Evolutionary conservation across 2,329 filamentous ascomycete species (phyloP).

Genomic region (Aspergillus calidoustus): DNA sequence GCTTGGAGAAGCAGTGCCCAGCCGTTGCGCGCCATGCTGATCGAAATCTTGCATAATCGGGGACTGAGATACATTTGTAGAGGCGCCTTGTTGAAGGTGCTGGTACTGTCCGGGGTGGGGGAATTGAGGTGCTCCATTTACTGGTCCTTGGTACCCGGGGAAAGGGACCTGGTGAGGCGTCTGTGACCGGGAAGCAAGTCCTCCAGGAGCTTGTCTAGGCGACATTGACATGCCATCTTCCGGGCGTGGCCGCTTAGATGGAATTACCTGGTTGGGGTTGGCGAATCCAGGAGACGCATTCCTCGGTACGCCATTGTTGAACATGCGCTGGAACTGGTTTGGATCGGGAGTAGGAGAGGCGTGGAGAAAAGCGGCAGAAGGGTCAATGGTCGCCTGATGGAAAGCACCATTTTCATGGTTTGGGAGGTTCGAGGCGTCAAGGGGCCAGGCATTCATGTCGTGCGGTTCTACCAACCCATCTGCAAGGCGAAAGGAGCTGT

Average conservation of each 20-base stretch:
- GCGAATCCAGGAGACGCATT: conserved; percentile 80
- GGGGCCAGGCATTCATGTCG: conserved; percentile 59
- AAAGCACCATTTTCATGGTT: conserved; percentile 56
- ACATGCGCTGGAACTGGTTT: conserved; percentile 66
- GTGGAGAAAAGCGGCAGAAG: conserved; percentile 54
- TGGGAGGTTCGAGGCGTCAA: conserved; percentile 53
- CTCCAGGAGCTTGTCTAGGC: conserved; percentile 74
- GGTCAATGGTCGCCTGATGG: conserved; percentile 51
- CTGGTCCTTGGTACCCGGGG: conserved; percentile 69
- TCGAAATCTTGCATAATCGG: conserved; percentile 81
- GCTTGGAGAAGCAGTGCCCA: conserved; percentile 90
- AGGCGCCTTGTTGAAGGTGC: conserved; percentile 80
- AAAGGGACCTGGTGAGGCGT: conserved; percentile 82
- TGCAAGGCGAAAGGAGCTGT: conserved; percentile 36
- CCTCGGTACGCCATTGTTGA: conserved; percentile 84
- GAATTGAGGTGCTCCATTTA: conserved; percentile 65
- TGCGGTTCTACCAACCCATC: conserved; percentile 53
- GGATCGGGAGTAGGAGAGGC: conserved; percentile 53
- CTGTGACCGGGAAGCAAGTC: conserved; percentile 83
- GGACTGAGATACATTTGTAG: conserved; percentile 84
- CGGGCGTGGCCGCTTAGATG: conserved; percentile 83
- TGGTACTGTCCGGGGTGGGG: conserved; percentile 69
- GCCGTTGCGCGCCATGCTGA: conserved; percentile 72
- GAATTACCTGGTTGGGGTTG: conserved; percentile 80
- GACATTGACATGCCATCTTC: conserved; percentile 87